Conservation (phyloP, 2,329 filamentous ascomycete species). For the Phyllosticta citrichinensis region DNA sequence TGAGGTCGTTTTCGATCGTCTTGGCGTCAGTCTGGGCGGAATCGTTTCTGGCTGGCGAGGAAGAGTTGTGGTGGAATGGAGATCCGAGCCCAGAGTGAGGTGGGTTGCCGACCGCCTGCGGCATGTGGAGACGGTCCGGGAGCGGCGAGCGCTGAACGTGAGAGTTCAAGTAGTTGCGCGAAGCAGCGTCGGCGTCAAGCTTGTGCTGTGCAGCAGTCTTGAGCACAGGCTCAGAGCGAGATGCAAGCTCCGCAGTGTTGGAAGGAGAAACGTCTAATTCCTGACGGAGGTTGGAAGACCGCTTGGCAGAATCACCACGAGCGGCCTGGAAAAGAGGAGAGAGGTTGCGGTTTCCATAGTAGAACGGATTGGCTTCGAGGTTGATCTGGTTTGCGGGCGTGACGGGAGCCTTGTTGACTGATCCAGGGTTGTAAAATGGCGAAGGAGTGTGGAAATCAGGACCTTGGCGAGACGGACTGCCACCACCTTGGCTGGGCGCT, state of each 20-base stretch:
- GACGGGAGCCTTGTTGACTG: constrained; percentile 23
- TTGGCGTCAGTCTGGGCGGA: constrained; percentile 17
- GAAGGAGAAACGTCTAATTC: constrained; percentile 21
- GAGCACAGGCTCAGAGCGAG: neutral
- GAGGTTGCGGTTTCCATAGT: constrained; percentile 39
- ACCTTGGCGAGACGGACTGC: neutral
- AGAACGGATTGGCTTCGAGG: constrained; percentile 22
- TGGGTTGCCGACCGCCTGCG: constrained; percentile 4
- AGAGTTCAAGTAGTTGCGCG: constrained; percentile 23
- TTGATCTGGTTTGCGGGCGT: constrained; percentile 20
- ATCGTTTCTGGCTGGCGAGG: neutral
- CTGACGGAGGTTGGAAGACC: constrained; percentile 35
- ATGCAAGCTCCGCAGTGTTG: neutral
- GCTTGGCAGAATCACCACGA: constrained; percentile 31
- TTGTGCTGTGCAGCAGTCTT: constrained; percentile 13
- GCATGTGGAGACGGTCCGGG: constrained; percentile 8
- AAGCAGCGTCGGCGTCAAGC: constrained; percentile 14
- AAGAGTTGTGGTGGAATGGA: constrained; percentile 1
- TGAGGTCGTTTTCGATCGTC: constrained; percentile 30
- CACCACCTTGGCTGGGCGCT: neutral
- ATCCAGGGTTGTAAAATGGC: constrained; percentile 26
- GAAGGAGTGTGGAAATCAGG: constrained; percentile 26
- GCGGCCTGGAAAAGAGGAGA: constrained; percentile 40
- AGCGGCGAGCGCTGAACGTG: constrained; percentile 17
- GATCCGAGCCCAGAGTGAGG: constrained; percentile 8